Base-by-base conservation (phyloP, 192 early-diverging fungal species). In the Coemansia sp. region DNA sequence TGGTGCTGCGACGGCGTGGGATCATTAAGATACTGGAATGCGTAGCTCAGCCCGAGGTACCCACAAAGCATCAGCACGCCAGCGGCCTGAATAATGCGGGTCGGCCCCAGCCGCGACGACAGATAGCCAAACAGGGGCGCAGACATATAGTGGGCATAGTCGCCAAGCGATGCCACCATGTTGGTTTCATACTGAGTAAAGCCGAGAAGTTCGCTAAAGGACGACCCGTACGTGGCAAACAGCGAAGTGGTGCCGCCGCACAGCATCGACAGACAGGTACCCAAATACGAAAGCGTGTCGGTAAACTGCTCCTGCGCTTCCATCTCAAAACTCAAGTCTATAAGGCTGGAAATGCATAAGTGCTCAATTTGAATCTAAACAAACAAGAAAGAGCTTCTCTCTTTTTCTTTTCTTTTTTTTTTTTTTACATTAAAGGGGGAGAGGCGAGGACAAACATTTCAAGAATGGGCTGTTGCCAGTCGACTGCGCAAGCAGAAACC, bases 171-270 rank as follows among this genome's bases (percentile, higher is more conserved):
- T 6, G 85, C 87, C 1, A 89, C 79, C 14, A 81, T 45, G 63
- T 84, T 86, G 14, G 80, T 81, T 56, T 86, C 74, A 20, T 82
- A 81, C 23, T 84, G 83, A 26, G 71, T 81, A 45, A 84, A 85
- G 11, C 75, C 71, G 8, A 86, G 73, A 10, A 69, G 59, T 37
- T 74, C 62, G 49, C 64, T 59, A 51, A 84, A 69, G 47, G 73
- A 62, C 36, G 77, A 70, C 26, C 82, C 76, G 58, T 87, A 89
- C 9, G 80, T 80, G 17, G 81, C 73, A 59, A 85, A 89, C 15
- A 87, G 61, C 58, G 86, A 89, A 6, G 85, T 76, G 5, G 87
- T 87, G 26, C 87, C 87, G 26, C 79, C 80, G 17, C 74, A 70
- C 6, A 75, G 56, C 66, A 77, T 71, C 23, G 78, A 77, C 41